Evolutionary conservation across 176 grass and related monocot species (phyloP).

Genomic region (Eleusine coracana): DNA sequence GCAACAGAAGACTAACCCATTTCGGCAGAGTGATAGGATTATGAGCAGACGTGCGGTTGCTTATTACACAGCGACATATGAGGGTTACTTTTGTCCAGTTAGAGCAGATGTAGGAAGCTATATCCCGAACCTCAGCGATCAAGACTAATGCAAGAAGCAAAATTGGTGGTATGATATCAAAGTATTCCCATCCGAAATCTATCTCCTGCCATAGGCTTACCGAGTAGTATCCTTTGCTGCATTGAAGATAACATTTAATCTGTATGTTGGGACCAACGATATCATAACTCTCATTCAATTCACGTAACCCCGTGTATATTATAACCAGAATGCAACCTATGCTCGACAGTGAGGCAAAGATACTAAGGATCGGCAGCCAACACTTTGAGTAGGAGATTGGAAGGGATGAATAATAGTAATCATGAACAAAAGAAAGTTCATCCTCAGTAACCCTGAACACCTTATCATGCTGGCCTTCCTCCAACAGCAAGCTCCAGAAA

Average conservation of each 20-base stretch:
- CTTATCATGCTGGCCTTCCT: background rate
- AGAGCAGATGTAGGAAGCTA: constrained; percentile 12
- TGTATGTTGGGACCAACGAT: too few relatives aligned
- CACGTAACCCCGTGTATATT: too few relatives aligned
- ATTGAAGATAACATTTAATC: too few relatives aligned
- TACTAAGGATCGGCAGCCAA: background rate
- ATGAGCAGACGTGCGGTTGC: too few relatives aligned
- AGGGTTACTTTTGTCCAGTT: constrained; percentile 8
- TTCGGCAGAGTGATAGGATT: too few relatives aligned
- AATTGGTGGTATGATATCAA: background rate
- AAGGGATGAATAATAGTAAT: constrained; percentile 29
- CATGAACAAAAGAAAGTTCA: constrained; percentile 28
- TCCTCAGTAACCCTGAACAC: background rate
- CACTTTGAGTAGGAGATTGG: background rate
- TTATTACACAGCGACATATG: background rate
- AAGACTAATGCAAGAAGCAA: background rate
- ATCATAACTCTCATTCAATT: too few relatives aligned
- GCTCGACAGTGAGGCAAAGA: background rate
- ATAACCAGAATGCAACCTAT: background rate
- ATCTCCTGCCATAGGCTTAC: too few relatives aligned
- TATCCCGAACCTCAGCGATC: background rate
- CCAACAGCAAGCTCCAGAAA: background rate
- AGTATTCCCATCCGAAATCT: too few relatives aligned
- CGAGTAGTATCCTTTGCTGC: too few relatives aligned
- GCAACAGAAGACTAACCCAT: too few relatives aligned